These are phyloP conservation scores for Xylaria sp. DNA, from an alignment of 2,329 filamentous ascomycete species.

Conservation along the genomic window DNA sequence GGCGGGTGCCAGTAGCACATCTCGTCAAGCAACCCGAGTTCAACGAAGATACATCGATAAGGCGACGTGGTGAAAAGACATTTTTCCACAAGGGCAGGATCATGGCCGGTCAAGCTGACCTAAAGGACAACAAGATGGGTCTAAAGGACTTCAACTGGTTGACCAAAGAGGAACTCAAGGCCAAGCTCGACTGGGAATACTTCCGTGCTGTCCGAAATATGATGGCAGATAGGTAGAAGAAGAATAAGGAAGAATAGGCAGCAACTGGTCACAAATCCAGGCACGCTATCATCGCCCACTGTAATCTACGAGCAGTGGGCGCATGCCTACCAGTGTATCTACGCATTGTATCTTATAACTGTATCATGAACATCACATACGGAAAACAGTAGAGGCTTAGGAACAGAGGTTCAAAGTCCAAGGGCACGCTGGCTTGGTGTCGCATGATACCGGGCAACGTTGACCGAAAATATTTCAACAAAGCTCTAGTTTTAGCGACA, in stretches of 20 bases:
- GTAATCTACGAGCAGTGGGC: slow-evolving; percentile 25
- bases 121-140: slow-evolving; percentile 76
- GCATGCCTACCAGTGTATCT: slow-evolving; percentile 39
- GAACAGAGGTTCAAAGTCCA: background rate
- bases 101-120: slow-evolving; percentile 93
- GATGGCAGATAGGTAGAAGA: slow-evolving; percentile 76
- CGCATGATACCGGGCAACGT: slow-evolving; percentile 42
- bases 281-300: slow-evolving; percentile 17
- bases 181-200: slow-evolving; percentile 74
- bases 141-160: slow-evolving; percentile 92
- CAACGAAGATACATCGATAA: slow-evolving; percentile 56
- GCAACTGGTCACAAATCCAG: slow-evolving; percentile 13
- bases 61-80: slow-evolving; percentile 76
- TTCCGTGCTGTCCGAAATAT: slow-evolving; percentile 83
- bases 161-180: slow-evolving; percentile 85
- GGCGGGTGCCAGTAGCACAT: slow-evolving; percentile 88
- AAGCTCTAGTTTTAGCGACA: background rate
- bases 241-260: background rate
- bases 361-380: slow-evolving; percentile 37
- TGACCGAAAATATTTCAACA: slow-evolving; percentile 43
- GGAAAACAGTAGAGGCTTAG: background rate
- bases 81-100: slow-evolving; percentile 98
- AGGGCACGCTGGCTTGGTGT: background rate
- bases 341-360: slow-evolving; percentile 46
- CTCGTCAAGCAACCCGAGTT: slow-evolving; percentile 67